Evolutionary conservation across 495 filamentous ascomycete genomes (phyloP).

Genomic region (Penicillium manginii): DNA sequence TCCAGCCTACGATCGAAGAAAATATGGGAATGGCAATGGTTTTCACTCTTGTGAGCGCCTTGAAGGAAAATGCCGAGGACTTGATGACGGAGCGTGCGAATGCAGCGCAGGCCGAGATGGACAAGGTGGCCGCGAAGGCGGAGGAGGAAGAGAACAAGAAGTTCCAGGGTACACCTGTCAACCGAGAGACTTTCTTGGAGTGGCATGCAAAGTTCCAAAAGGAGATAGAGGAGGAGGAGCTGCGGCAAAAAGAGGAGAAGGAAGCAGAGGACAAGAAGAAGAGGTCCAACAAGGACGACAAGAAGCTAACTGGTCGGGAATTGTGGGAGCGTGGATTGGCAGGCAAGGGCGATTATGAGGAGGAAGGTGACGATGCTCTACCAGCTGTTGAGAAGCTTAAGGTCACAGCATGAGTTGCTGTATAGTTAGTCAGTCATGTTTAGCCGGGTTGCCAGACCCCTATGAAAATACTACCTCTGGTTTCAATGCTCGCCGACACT

Average conservation of each 20-base stretch:
- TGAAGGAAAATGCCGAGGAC: constrained; percentile 87
- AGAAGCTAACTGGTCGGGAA: constrained; percentile 77
- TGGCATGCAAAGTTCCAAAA: constrained; percentile 80
- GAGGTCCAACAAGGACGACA: constrained; percentile 55
- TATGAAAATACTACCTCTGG: constrained; percentile 21
- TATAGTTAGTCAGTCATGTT: constrained; percentile 16
- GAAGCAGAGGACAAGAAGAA: constrained; percentile 79
- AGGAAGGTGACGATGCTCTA: constrained; percentile 59
- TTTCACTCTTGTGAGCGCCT: constrained; percentile 80
- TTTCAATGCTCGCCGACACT: neutral
- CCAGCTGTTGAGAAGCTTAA: constrained; percentile 70
- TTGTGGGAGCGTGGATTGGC: constrained; percentile 84
- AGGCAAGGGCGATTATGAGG: constrained; percentile 74
- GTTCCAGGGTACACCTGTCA: constrained; percentile 91
- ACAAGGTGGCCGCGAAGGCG: constrained; percentile 65
- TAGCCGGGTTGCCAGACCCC: constrained; percentile 15
- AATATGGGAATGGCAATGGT: constrained; percentile 98
- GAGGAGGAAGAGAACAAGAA: constrained; percentile 96
- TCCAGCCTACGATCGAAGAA: constrained; percentile 76
- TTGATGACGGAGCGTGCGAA: constrained; percentile 72
- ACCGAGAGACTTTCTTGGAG: constrained; percentile 74
- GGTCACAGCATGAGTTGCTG: constrained; percentile 52
- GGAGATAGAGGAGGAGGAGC: constrained; percentile 75
- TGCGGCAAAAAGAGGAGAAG: constrained; percentile 66
- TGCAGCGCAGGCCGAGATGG: constrained; percentile 61